Base-by-base conservation (phyloP, 139 green algal genomes). In the Yamagishiella unicocca region DNA sequence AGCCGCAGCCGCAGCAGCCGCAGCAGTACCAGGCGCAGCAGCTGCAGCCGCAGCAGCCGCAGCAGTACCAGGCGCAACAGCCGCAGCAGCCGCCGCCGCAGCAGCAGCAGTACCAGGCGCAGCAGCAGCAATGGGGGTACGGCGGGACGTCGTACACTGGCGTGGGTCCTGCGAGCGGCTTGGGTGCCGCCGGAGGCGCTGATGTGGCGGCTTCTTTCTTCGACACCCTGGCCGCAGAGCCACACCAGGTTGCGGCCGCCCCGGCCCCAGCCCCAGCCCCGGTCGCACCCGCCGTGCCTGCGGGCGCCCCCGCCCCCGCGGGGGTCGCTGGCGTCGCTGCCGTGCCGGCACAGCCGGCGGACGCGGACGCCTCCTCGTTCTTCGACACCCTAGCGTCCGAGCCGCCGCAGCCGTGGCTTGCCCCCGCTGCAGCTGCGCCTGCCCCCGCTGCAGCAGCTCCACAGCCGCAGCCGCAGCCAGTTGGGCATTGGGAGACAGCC, bases 381-480 rank as follows among this genome's bases (percentile, higher is more conserved):
- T 74, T 74, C 31, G 66, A 74, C 70, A 38, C 5, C 38, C 70
- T 78, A 40, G 40, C n/a, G n/a, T n/a, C 54, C 70, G 40, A 78
- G 42, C 70, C 38, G 22, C 40, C 25, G 40, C 10, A 45, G 25
- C 35, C 67, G 4, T 67, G 21, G 58, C 21, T 29, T 61, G 50
- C 58, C 21, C 58, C 21, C 17, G 58, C 58, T 33, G 58, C 21
- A 25, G 58, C 58, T 9, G 33, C 25, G 25, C 9, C 21, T 50
- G 67, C 67, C 38, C 33, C 43, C 31, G 70, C 70, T 38, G 70
- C 40, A 58, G 70, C 38, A 14, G 70, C 70, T 53, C 38, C 70
- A 1, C 72, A 43, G 25, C 45, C 43, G n/a, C 72, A 43, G 43
- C 42, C 8, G 25, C 43, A 64, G 72, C 43, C 50, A 12, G 50